Percentiles rank a stretch among this genome's conserved stretches.
These are phyloP conservation scores for Microdochium bolleyi DNA, from an alignment of 2,329 filamentous ascomycete species.

Conservation along the genomic window DNA sequence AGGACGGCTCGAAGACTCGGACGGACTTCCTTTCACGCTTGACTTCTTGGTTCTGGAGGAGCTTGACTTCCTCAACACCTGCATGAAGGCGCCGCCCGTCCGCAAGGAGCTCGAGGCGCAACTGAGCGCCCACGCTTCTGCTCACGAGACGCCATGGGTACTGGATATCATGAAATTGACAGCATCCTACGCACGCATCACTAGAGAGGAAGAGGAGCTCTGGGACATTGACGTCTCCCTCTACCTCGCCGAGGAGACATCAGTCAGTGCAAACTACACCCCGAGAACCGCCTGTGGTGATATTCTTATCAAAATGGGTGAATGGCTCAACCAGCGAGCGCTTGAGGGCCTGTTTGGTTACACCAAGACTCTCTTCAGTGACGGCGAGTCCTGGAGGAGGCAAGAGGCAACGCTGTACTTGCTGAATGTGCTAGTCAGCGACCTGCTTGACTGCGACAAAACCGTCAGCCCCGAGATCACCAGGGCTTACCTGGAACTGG, in stretches of 20 bases:
- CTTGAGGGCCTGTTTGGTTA: constrained; percentile 73
- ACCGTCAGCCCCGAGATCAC: constrained; percentile 61
- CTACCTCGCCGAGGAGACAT: constrained; percentile 90
- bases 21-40: constrained; percentile 87
- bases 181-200: constrained; percentile 81
- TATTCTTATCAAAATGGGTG: constrained; percentile 82
- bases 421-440: constrained; percentile 74
- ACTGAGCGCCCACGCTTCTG: constrained; percentile 51
- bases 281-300: constrained; percentile 89
- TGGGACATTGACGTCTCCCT: constrained; percentile 97
- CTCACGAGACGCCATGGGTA: constrained; percentile 69
- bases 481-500: constrained; percentile 69
- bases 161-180: constrained; percentile 81
- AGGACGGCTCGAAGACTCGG: constrained; percentile 80
- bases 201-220: constrained; percentile 82
- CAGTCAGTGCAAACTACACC: constrained; percentile 92
- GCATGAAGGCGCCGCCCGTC: constrained; percentile 80
- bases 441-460: constrained; percentile 73
- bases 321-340: constrained; percentile 73
- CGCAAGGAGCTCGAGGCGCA: constrained; percentile 82
- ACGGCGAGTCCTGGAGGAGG: constrained; percentile 44
- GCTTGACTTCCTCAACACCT: constrained; percentile 88
- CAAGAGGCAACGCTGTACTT: constrained; percentile 81
- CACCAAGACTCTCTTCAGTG: constrained; percentile 65
- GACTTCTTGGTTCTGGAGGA: constrained; percentile 93